Conservation (phyloP, 345 rosid species). For the Streptanthus diversifolius region DNA sequence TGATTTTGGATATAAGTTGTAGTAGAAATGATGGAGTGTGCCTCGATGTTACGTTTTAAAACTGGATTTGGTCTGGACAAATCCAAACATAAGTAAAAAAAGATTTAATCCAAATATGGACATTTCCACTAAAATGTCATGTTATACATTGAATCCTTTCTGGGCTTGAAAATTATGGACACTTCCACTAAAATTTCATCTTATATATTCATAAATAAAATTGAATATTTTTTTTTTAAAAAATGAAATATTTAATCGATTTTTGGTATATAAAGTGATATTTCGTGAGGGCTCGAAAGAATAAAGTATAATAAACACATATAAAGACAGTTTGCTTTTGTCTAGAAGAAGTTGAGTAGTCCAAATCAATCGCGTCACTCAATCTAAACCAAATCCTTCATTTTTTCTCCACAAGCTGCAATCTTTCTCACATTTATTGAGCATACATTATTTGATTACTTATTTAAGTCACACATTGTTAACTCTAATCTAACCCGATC, state of each 20-base stretch:
- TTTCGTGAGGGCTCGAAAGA: neutral
- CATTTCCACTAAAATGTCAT: too few species aligned
- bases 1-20: neutral
- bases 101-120: too few species aligned
- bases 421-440: constrained; percentile 29
- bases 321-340: neutral
- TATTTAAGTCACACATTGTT: neutral
- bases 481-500: neutral
- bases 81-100: too few species aligned
- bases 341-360: constrained; percentile 27
- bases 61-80: too few species aligned
- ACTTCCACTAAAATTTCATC: neutral
- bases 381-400: constrained; percentile 7
- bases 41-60: too few species aligned
- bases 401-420: neutral
- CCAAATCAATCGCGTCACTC: constrained; percentile 9
- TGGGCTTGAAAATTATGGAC: neutral
- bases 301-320: neutral
- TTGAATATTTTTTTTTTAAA: neutral
- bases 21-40: neutral
- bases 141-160: too few species aligned
- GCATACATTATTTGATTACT: constrained; percentile 6
- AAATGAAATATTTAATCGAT: neutral
- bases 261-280: neutral
- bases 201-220: neutral